phyloP scores from a whole-genome alignment of 306 rosid species.

The Lathyrus oleraceus region DNA sequence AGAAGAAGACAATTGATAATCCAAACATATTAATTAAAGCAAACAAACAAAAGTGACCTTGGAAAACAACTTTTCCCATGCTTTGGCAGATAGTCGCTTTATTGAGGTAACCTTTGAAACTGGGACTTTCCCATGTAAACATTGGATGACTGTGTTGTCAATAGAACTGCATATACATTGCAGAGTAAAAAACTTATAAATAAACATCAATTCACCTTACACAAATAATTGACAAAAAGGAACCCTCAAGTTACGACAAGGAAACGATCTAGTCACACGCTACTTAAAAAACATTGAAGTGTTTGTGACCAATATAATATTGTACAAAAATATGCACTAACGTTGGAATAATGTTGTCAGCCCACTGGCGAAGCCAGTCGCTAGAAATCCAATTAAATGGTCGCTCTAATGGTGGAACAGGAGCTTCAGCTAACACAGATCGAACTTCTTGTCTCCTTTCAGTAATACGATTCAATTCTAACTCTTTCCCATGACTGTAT shows the following conservation, averaged over 20 bases:
- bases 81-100: conserved; percentile 73
- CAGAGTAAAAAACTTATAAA: conserved; percentile 27
- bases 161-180: conserved; percentile 55
- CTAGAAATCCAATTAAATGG: conserved; percentile 79
- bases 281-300: background rate
- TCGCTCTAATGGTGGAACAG: conserved; percentile 65
- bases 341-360: conserved; percentile 71
- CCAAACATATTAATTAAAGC: conserved; percentile 12
- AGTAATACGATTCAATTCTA: conserved; percentile 57
- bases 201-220: conserved; percentile 6
- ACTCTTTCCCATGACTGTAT: conserved; percentile 60
- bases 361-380: conserved; percentile 99
- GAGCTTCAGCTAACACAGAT: conserved; percentile 75
- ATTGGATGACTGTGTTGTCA: conserved; percentile 74
- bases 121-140: conserved; percentile 83
- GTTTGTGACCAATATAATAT: conserved; percentile 15
- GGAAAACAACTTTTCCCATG: conserved; percentile 65
- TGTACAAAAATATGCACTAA: conserved; percentile 47
- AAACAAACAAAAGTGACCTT: conserved; percentile 53
- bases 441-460: conserved; percentile 87
- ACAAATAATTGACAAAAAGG: conserved; percentile 21
- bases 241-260: background rate
- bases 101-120: conserved; percentile 67
- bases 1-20: conserved; percentile 18
- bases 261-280: conserved; percentile 11